phyloP scores from a whole-genome alignment of 2,329 filamentous ascomycete species.

The Gnomoniopsis sp. region DNA sequence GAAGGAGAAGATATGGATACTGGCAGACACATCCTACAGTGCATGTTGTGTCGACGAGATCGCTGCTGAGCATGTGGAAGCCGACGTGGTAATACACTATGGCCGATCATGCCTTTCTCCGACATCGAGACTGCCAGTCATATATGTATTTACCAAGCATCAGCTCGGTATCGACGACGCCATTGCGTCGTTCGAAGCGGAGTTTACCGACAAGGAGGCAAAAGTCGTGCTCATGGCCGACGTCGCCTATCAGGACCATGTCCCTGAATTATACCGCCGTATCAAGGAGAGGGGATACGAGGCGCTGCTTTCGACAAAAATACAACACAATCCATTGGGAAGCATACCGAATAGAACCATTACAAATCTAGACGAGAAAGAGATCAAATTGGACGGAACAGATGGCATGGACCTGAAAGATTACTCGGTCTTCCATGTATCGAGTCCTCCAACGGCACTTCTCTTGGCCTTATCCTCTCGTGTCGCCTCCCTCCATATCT shows the following conservation, averaged over 20 bases:
- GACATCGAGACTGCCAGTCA: constrained; percentile 79
- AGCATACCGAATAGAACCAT: constrained; percentile 80
- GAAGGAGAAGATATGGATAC: constrained; percentile 64
- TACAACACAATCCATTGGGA: constrained; percentile 76
- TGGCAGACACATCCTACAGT: constrained; percentile 95
- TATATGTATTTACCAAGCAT: constrained; percentile 84
- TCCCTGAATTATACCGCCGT: constrained; percentile 52
- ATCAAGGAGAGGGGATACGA: constrained; percentile 65
- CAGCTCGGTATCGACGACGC: constrained; percentile 60
- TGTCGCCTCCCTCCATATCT: constrained; percentile 74
- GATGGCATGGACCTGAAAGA: constrained; percentile 50
- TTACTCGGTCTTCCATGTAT: constrained; percentile 81
- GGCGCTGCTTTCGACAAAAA: constrained; percentile 64
- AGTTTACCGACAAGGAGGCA: constrained; percentile 61
- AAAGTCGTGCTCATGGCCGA: constrained; percentile 84
- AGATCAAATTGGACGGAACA: constrained; percentile 38
- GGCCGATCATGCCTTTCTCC: constrained; percentile 89
- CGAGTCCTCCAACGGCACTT: constrained; percentile 74
- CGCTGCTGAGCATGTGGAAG: constrained; percentile 87
- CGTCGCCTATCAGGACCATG: constrained; percentile 77
- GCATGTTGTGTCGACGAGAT: constrained; percentile 97
- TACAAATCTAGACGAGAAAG: constrained; percentile 19
- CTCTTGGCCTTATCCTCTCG: constrained; percentile 84
- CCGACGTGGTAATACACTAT: constrained; percentile 91
- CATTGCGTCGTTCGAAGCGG: constrained; percentile 58